Evolutionary conservation across 257 asterid genomes (phyloP), one percentile per base, ranked within the genome.

Genomic region (Primulina huaijiensis): DNA sequence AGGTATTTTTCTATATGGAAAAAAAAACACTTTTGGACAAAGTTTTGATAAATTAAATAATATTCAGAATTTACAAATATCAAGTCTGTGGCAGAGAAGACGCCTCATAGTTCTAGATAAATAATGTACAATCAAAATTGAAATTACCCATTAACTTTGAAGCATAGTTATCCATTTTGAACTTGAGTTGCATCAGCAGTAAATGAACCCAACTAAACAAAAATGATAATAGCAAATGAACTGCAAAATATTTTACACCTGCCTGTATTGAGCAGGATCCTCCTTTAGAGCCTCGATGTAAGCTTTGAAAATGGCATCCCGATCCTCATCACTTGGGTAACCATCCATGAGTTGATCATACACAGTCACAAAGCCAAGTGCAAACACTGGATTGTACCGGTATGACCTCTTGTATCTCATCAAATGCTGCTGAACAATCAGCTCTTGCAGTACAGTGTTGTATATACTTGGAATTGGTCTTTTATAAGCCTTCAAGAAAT

Each of bases 341-440:
- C 96, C 96, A 25, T 93, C 99, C 99, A 93, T 93, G 66, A 93
- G 94, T 55, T 85, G 89, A 77, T 93, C 99, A 80, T 86, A 87
- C 29, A 93, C 89, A 0, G 99, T 93, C 31, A 93, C 97, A 72
- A 93, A 93, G 20, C 97, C 97, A 31, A 93, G 96, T 20, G 96
- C 97, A 68, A 90, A 89, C 52, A 90, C 85, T n/a, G 96, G 90
- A 77, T 93, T 97, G 46, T 93, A 89, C 34, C 64, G 85, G 72
- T 87, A 89, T 27, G 99, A 86, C 73, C 72, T 89, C 92, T 86
- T 93, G 84, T 93, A 93, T 85, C 82, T 85, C 82, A 80, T 77
- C 76, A 90, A 78, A 82, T 93, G 99, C 73, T 93, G 99, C 60
- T 86, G 99, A 53, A 93, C 99, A 72, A 93, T 84, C 75, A 93